Base-by-base conservation (phyloP, 139 green algal species). In the Tetradesmus obliquus region DNA sequence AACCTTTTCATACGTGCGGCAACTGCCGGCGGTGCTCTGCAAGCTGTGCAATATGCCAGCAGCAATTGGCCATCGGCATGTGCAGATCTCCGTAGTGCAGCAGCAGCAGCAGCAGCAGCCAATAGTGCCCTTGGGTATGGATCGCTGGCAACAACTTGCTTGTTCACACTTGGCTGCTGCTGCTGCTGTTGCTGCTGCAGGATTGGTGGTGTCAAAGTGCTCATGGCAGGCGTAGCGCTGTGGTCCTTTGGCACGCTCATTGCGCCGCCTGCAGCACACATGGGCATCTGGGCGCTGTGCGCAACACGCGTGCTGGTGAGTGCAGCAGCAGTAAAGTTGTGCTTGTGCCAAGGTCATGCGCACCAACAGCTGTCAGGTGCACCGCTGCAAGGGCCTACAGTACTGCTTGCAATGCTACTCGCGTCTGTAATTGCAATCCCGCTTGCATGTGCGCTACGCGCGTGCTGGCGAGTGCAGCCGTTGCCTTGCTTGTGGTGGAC, bases 191-290 rank as follows among this genome's bases (percentile, higher is more conserved):
- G 32, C 82, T 32, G 10, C 54, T 79, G 89, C 93, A 96, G 94
- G 82, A 96, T 99, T 69, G 97, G 97, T 51, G 97, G 97, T 51
- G 94, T 96, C 32, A 96, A 95, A 45, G 98, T 99, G 89, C 95
- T 99, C 57, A 90, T 96, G 24, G 96, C 94, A 1, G 98, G 98
- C 32, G 98, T 99, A 19, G 91, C 95, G 8, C 90, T 99, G 3
- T 99, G 98, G 98, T 98, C 95, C 5, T 93, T 99, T 55, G 98
- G 96, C 81, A 99, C 98, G 3, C 93, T 99, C 3, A 93, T 98
- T 12, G 98, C 97, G 0, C 98, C 98, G 0, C 96, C 97, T 3
- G 94, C 95, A 3, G 97, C 97, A 1, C 90, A 97, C 17, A 88
- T 96, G 55, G 94, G 95, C 90, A 91, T 99, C 24, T 24, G 96